Evolutionary conservation across 495 filamentous ascomycete genomes (phyloP).

Genomic region (Xylona heveae): DNA sequence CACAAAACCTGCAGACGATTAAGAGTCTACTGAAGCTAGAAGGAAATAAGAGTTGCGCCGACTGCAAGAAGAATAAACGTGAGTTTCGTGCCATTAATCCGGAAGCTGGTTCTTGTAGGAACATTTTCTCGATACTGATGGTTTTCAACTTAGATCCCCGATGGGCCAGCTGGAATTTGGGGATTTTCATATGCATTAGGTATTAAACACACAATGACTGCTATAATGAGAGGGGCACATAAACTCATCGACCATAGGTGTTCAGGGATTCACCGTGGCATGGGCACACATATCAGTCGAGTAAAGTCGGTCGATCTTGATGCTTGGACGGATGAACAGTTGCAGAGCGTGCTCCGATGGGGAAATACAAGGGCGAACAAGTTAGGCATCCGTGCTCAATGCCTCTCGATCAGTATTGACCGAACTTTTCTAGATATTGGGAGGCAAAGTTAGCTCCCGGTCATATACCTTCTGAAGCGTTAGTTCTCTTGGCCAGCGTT

Average conservation of each 20-base stretch:
- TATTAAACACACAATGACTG: slow-evolving; percentile 12
- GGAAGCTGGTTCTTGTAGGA: slow-evolving; percentile 1
- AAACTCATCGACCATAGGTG: slow-evolving; percentile 25
- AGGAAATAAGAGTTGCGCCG: slow-evolving; percentile 84
- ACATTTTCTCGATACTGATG: slow-evolving; percentile 5
- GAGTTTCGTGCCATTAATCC: slow-evolving; percentile 14
- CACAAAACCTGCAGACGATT: slow-evolving; percentile 75
- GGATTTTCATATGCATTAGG: slow-evolving; percentile 92
- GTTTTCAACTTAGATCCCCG: slow-evolving; percentile 44
- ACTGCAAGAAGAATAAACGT: slow-evolving; percentile 99
- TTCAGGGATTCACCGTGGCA: slow-evolving; percentile 92
- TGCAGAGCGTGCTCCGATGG: slow-evolving; percentile 81
- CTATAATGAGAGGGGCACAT: slow-evolving; percentile 1
- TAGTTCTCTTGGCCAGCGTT: slow-evolving; percentile 13
- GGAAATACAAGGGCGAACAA: slow-evolving; percentile 90
- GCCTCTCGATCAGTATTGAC: slow-evolving; percentile 7
- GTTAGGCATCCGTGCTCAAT: slow-evolving; percentile 19
- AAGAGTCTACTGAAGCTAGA: slow-evolving; percentile 86
- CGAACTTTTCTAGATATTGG: slow-evolving; percentile 51
- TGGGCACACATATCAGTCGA: slow-evolving; percentile 95
- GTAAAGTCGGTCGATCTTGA: slow-evolving; percentile 97
- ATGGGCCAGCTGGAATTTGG: slow-evolving; percentile 97
- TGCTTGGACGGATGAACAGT: slow-evolving; percentile 94
- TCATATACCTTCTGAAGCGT: slow-evolving; percentile 90
- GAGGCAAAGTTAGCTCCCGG: slow-evolving; percentile 80